Evolutionary conservation across 2,329 filamentous ascomycete genomes (phyloP), one percentile per base, ranked within the genome.

Genomic region (Simplicillium sp.): DNA sequence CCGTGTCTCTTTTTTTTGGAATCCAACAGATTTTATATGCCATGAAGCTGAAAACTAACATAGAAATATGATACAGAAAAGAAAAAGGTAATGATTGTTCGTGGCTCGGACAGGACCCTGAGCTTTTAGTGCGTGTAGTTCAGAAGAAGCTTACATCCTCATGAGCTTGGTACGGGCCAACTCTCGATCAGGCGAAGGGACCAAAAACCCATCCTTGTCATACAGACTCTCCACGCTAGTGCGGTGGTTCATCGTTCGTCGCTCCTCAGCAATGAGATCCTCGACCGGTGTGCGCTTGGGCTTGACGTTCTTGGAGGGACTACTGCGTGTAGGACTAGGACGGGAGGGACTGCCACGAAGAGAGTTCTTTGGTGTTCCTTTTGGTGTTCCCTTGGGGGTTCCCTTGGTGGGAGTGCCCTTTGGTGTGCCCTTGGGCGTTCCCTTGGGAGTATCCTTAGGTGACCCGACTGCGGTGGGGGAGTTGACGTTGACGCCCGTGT

Each of bases 141-240:
- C 18, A 3, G 34, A 15, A 17, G 18, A 36, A 3, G 34, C 16
- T 52, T 47, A 61, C 46, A 58, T 53, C 39, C 56, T 53, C 47
- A 57, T 38, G 31, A 50, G 43, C 34, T 49, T 45, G 11, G 36
- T 50, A 36, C 48, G 46, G n/a, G 20, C 20, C 20, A 45, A 29
- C 13, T 59, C 53, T 44, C 58, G 51, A n/a, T 61, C 61, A 3
- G 66, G 67, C 18, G 66, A 66, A 25, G 55, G 53, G 44, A 65
- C 57, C 43, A 70, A 48, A 38, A 71, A 71, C 2, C 67, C 68
- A 20, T 71, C 64, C 37, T 58, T 52, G 44, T 71, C 67, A 44
- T 71, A 71, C 37, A 68, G 43, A 29, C 63, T 70, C 15, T 67
- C 65, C 1, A 55, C 50, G 13, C 64, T 66, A 15, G 45, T 46